These are phyloP conservation scores for Brettanomyces bruxellensis DNA, from an alignment of 805 yeast genomes.

Conservation along the genomic window DNA sequence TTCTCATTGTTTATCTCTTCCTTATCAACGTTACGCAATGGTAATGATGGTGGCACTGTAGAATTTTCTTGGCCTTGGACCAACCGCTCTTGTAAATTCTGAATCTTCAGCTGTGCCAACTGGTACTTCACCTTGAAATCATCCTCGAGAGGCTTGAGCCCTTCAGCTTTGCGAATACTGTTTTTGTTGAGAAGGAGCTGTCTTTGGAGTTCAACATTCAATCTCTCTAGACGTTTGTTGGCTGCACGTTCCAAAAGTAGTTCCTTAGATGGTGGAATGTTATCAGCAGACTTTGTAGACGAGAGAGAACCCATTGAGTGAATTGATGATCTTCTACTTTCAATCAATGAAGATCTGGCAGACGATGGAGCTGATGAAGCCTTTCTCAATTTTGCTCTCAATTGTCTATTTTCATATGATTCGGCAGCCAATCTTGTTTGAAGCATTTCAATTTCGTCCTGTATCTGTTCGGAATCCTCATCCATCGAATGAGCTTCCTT, in stretches of 20 bases:
- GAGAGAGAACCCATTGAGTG: not conserved
- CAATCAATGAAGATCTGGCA: conserved; percentile 1
- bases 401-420: conserved; percentile 45
- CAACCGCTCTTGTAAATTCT: conserved; percentile 29
- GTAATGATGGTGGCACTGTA: conserved; percentile 27
- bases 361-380: conserved; percentile 3
- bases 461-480: conserved; percentile 20
- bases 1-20: conserved; percentile 7
- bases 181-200: conserved; percentile 26
- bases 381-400: conserved; percentile 33
- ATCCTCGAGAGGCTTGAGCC: conserved; percentile 16
- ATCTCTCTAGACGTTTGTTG: conserved; percentile 22
- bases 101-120: conserved; percentile 35
- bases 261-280: conserved; percentile 5
- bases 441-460: conserved; percentile 49
- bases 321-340: not conserved
- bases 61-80: conserved; percentile 10
- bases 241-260: conserved; percentile 21
- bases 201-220: conserved; percentile 26
- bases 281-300: not conserved
- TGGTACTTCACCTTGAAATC: conserved; percentile 38
- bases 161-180: conserved; percentile 20
- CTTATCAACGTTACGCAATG: conserved; percentile 17
- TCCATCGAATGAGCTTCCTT: not conserved
- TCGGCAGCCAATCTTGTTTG: conserved; percentile 62